Evolutionary conservation across 768 basidiomycete species (phyloP), one percentile per base, ranked within the genome.

Genomic region (Suillus luteus): DNA sequence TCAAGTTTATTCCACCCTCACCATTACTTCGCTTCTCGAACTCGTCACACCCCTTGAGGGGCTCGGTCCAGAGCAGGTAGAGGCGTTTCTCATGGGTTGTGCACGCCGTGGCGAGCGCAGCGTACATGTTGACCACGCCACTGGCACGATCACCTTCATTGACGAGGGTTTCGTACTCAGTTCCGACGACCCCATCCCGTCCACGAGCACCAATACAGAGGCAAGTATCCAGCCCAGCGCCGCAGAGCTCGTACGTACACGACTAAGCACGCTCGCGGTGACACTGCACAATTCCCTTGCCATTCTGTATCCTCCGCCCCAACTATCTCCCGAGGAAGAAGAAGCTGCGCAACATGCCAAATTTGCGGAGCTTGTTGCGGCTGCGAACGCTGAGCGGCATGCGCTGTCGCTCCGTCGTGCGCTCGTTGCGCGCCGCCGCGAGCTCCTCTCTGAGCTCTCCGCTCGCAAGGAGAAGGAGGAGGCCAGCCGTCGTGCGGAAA

Each of bases 81-180:
- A 99, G 77, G 90, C 91, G 5, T 98, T 96, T 76, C 79, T 99
- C 66, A 96, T 97, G 92, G 89, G 90, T 41, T 93, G 94, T 64
- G 93, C 93, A 51, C 86, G 90, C 55, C 86, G 90, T 9, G 93
- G 93, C 44, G 95, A 97, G 75, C 85, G 98, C 57, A 83, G 79
- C 69, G 89, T 97, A 66, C 87, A 88, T 17, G 86, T 98, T 52
- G 94, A 99, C 76, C 96, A 99, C 74, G 88, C 90, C 37, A 85
- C 84, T 3, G 92, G 93, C 19, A 88, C 87, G 64, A 88, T 99
- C 76, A 82, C 86, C 7, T 99, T 99, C 71, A 82, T 89, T 52
- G 91, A 95, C 69, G 89, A 92, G 61, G 83, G 88, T 0, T 93
- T 91, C 70, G 77, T 79, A n/a, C 69, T 71, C 22, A 61, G 72